Conservation (phyloP, 768 basidiomycete genomes). For the Agaricus sinodeliciosus region DNA sequence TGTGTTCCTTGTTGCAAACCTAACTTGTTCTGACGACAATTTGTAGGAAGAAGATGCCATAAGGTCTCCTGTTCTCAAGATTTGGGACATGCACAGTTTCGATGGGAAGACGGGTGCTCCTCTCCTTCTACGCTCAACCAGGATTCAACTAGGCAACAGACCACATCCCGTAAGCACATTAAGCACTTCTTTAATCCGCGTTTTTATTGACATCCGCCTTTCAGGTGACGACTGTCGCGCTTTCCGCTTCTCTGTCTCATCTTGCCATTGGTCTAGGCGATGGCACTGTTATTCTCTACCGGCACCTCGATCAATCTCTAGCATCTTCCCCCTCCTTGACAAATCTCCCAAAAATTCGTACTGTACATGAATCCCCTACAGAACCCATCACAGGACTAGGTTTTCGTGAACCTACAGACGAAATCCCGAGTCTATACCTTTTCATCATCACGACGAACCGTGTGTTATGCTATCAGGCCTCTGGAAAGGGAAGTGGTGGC, state of each 20-base stretch:
- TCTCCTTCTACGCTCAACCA: constrained; percentile 62
- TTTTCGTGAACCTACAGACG: constrained; percentile 60
- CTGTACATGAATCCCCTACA: constrained; percentile 73
- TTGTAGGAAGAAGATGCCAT: constrained; percentile 69
- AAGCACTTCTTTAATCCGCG: neutral
- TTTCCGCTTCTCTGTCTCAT: constrained; percentile 72
- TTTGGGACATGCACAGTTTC: constrained; percentile 78
- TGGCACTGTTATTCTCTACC: constrained; percentile 86
- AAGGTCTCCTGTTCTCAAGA: constrained; percentile 67
- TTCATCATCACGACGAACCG: constrained; percentile 87
- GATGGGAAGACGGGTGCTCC: constrained; percentile 64
- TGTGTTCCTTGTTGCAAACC: constrained; percentile 22
- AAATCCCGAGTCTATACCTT: constrained; percentile 46
- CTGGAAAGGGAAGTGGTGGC: constrained; percentile 64
- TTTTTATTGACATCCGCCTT: constrained; percentile 1
- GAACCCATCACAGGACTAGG: constrained; percentile 94
- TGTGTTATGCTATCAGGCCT: constrained; percentile 69
- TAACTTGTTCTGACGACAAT: neutral
- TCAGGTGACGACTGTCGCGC: constrained; percentile 73
- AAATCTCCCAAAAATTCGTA: constrained; percentile 78
- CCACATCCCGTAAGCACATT: constrained; percentile 62
- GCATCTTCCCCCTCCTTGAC: constrained; percentile 64
- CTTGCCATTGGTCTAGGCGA: constrained; percentile 93
- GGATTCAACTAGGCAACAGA: constrained; percentile 67
- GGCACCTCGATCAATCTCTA: constrained; percentile 87